Evolutionary conservation across 352 stramenopile genomes (phyloP), one percentile per base, ranked within the genome.

Genomic region (Globisporangium ultimum): DNA sequence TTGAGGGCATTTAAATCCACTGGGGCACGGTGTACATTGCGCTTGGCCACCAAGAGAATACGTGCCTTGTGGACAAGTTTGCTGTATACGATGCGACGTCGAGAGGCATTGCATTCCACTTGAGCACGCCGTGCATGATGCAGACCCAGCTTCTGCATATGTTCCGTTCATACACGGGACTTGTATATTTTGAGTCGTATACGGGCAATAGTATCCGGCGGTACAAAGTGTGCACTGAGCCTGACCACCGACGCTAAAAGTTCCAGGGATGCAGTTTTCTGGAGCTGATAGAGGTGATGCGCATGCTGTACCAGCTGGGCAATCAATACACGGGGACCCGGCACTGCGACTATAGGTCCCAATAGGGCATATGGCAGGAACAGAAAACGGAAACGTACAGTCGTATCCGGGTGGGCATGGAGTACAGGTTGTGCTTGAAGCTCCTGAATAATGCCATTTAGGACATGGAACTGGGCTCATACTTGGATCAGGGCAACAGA

Each of bases 21-120:
- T 78, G 14, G 66, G 53, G 32, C 60, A 67, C 14, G 47, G 22
- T n/a, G 50, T 54, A 38, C 56, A 67, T 41, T 71, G 57, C 0
- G 74, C 36, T 58, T 82, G 71, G 6, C 77, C 71, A 1, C 76
- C 84, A 8, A 82, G 14, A 0, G 84, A 86, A 52, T 89, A 97
- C 22, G 79, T 89, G 3, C 79, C 79, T 48, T 73, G 53, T 0
- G 74, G 7, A 51, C 89, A 97, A 3, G 60, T 47, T 54, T 88
- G 64, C 38, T 76, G 67, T 1, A 74, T 41, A 9, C 66, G 66
- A 28, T 88, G 76, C 9, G 48, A 56, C 5, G 71, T 74, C 11
- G 65, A 60, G n/a, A 73, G 72, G 50, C 78, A 93, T 45, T 87
- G 74, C 68, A 78, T 87, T 2, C 80, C 83, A n/a, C 63, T 53